Percentiles rank a stretch among this genome's conserved stretches.
phyloP scores from a whole-genome alignment of 352 stramenopile genomes.

The Phytophthora brassicae region DNA sequence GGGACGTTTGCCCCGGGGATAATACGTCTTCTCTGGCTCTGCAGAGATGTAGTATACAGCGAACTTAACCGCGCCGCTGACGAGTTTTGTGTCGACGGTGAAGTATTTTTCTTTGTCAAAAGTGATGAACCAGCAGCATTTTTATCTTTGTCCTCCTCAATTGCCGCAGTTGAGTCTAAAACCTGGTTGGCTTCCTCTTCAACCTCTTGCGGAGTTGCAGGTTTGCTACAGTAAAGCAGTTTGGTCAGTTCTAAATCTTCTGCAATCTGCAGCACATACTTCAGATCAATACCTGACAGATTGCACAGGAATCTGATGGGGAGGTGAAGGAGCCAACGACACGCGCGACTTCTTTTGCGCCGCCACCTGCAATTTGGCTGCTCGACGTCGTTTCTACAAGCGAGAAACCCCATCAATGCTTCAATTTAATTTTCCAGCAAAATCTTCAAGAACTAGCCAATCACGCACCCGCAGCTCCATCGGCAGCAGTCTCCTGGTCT shows the following conservation, averaged over 20 bases:
- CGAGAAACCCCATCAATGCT: constrained; percentile 3
- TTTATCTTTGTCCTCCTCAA: neutral
- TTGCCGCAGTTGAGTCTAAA: neutral
- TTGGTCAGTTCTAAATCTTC: neutral
- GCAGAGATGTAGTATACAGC: constrained; percentile 39
- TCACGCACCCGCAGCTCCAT: constrained; percentile 69
- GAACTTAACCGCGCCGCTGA: constrained; percentile 28
- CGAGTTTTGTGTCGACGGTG: neutral
- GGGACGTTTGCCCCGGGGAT: constrained; percentile 20
- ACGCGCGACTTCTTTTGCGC: constrained; percentile 15
- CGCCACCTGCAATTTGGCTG: constrained; percentile 53
- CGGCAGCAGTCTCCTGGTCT: constrained; percentile 60
- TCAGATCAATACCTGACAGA: constrained; percentile 10
- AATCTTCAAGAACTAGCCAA: neutral
- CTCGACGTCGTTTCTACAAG: constrained; percentile 61
- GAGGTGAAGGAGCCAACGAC: neutral
- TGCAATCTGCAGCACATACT: neutral
- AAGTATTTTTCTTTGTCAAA: neutral
- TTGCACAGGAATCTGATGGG: constrained; percentile 1
- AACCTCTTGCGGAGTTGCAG: neutral
- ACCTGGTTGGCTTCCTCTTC: neutral
- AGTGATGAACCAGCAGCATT: neutral
- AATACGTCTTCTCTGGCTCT: constrained; percentile 20
- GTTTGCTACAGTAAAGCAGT: neutral
- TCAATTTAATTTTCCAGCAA: constrained; percentile 16